Conservation (phyloP, 2,329 filamentous ascomycete genomes). For the Xylariaceae sp. region DNA sequence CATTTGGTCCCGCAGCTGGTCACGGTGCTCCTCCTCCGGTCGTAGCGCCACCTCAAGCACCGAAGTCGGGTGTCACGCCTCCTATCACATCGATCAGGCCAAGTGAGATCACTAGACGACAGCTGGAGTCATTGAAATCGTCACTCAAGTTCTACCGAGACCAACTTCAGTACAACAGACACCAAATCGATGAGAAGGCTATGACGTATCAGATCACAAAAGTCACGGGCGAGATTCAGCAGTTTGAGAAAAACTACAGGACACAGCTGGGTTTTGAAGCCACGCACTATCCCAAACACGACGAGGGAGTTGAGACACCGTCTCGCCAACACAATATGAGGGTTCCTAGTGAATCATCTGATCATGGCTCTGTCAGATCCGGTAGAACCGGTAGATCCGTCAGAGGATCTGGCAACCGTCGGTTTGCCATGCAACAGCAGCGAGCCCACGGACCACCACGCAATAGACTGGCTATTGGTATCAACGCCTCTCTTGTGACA, state of each 20-base stretch:
- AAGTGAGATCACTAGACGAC: slow-evolving; percentile 58
- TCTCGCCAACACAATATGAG: slow-evolving; percentile 24
- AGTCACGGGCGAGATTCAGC: slow-evolving; percentile 40
- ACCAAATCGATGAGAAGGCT: slow-evolving; percentile 50
- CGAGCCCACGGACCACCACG: slow-evolving; percentile 6
- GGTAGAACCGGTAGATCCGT: too few relatives aligned
- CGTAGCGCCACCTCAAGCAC: slow-evolving; percentile 3
- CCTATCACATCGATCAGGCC: slow-evolving; percentile 56
- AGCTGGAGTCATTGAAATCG: slow-evolving; percentile 47
- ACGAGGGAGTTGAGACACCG: slow-evolving; percentile 20
- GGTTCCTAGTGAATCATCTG: slow-evolving; percentile 16
- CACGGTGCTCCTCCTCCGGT: slow-evolving; percentile 1
- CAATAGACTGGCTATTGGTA: slow-evolving; percentile 17
- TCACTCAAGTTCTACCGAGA: slow-evolving; percentile 54
- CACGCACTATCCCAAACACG: slow-evolving; percentile 34
- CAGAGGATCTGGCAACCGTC: slow-evolving; percentile 6
- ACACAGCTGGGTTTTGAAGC: slow-evolving; percentile 44
- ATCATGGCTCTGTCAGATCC: slow-evolving; percentile 17
- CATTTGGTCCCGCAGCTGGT: slow-evolving; percentile 3
- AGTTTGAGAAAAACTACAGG: slow-evolving; percentile 49
- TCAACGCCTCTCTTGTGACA: slow-evolving; percentile 25
- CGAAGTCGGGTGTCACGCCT: slow-evolving; percentile 24
- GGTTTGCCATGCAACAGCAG: not conserved
- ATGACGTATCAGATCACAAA: slow-evolving; percentile 28
- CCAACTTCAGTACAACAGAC: slow-evolving; percentile 57